Evolutionary conservation across 2,329 filamentous ascomycete species (phyloP).

Genomic region (Claviceps quebecensis): DNA sequence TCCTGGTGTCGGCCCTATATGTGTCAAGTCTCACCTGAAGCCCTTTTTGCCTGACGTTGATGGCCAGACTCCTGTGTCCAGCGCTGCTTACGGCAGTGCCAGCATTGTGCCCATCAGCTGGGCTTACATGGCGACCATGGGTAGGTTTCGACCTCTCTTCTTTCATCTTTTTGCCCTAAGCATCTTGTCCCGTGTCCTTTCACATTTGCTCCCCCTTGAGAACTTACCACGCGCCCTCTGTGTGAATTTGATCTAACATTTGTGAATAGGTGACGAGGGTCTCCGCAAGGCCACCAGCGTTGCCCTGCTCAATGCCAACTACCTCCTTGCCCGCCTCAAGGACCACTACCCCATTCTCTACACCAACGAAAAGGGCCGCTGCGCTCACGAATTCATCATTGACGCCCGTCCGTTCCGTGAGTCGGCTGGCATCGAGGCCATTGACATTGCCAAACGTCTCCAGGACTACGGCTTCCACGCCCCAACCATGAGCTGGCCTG

Average conservation of each 20-base stretch:
- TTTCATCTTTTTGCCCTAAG: not conserved
- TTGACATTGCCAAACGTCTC: constrained; percentile 90
- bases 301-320: constrained; percentile 92
- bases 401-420: constrained; percentile 78
- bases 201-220: not conserved
- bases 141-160: constrained; percentile 23
- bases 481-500: constrained; percentile 93
- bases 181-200: not conserved
- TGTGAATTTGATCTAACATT: not conserved
- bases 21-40: constrained; percentile 68
- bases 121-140: constrained; percentile 95
- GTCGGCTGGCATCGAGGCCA: constrained; percentile 70
- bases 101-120: constrained; percentile 90
- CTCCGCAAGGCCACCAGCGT: constrained; percentile 83
- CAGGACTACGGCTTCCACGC: constrained; percentile 97
- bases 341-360: constrained; percentile 86
- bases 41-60: constrained; percentile 43
- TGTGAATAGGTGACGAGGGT: constrained; percentile 33
- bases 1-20: constrained; percentile 86
- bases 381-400: constrained; percentile 94
- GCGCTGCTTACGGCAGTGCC: constrained; percentile 74
- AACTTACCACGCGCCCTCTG: not conserved
- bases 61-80: constrained; percentile 51
- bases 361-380: constrained; percentile 75
- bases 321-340: constrained; percentile 77